Base-by-base conservation (phyloP, 1,139 yeast genomes). In the Protomyces macrosporus region DNA sequence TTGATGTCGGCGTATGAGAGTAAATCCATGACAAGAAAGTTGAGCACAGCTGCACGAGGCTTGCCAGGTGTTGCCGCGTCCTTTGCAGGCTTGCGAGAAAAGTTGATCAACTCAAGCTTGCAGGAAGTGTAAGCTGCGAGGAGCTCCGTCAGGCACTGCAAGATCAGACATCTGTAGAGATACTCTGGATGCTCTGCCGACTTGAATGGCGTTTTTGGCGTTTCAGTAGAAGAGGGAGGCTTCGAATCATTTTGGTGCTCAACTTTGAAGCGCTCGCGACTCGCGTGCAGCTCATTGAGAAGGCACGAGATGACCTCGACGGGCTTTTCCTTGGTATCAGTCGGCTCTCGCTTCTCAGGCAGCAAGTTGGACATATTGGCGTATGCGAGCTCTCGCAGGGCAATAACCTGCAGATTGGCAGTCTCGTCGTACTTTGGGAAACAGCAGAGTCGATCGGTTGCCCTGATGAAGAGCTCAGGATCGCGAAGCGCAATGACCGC, bases 21-120 rank as follows among this genome's bases (percentile, higher is more conserved):
- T 60, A 88, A 77, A 70, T 88, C 93, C 72, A 88, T 90, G 45
- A 91, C 74, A 67, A 90, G 81, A 69, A 88, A 84, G 71, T 89
- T 88, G 68, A 90, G 76, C 0, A 95, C 85, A 0, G 95, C 86
- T 0, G 90, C 80, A 45, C 93, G 79, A 1, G 96, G 93, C 69
- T 82, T 84, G 67, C 75, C 66, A 23, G 72, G 71, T 10, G 69
- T 55, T 30, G 75, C 63, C 39, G 65, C 50, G 6, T 52, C 48
- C 10, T 51, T 33, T 30, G 53, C 74, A 23, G 76, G 72, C 32
- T 70, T 71, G 58, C 77, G 74, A 74, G 84, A 84, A 70, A 82
- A 90, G 0, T 91, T 85, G 65, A 91, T 77, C 71, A 91, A 88
- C 70, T 90, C 97, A 62, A 88, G 79, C 72, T 91, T 91, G 66